Base-by-base conservation (phyloP, 1,284 basidiomycete genomes). In the Pyrrhoderma lamaoense region DNA sequence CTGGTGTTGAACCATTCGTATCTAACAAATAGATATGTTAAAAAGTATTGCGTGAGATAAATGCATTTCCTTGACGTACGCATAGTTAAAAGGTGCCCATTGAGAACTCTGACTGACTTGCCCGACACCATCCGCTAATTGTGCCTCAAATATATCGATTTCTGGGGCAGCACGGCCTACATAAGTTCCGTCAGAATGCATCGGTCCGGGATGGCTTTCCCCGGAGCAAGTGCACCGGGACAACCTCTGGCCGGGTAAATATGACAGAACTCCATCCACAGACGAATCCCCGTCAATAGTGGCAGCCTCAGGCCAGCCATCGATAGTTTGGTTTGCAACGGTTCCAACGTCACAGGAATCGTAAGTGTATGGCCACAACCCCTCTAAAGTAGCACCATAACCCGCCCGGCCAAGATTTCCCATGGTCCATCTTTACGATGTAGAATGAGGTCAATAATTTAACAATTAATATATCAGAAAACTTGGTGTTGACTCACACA, bases 301-400 rank as follows among this genome's bases (percentile, higher is more conserved):
- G 8, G 72, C 70, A 2, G 66, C 68, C 18, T 47, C 53, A 1
- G 70, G 68, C 35, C 60, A 56, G 3, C 68, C 70, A 56, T 70
- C 66, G 36, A 65, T 54, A 2, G 72, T 74, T 62, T 80, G 77
- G 59, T 78, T 79, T 21, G 69, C 61, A 43, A 79, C 69, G 3
- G 82, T 86, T 2, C 85, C 86, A 22, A 81, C 68, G 61, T 86
- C 86, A 63, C 85, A 91, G 1, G 73, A 61, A 59, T 85, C 82
- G 65, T 91, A 89, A 0, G 81, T 79, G 63, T 90, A 91, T 5
- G 85, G 85, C 76, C 84, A 85, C 79, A 67, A 62, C 3, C 70
- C 74, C 39, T 76, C 69, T 21, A 69, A 67, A 1, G 71, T 68
- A 0, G 72, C 71, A 48, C 74, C 74, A 58, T 73, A 74, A 1